Evolutionary conservation across 306 rosid genomes (phyloP), one percentile per base, ranked within the genome.

Genomic region (Herpetospermum pedunculosum): DNA sequence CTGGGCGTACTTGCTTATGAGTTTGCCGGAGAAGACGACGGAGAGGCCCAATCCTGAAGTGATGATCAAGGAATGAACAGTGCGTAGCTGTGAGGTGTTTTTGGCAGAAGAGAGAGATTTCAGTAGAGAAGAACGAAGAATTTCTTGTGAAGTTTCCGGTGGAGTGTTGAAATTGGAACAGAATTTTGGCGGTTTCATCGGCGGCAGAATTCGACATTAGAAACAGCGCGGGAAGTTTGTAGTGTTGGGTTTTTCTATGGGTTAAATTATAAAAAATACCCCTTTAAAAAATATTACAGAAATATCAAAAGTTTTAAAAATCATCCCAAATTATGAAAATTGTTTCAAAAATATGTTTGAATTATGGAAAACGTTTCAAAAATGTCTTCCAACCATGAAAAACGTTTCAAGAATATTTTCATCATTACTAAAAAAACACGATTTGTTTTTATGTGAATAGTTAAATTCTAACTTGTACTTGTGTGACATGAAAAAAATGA

Each of bases 1-100:
- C n/a, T 78, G 77, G 16, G 75, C 48, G 44, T 82, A 82, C 19
- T 78, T 82, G 75, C 67, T 54, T 34, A 82, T 82, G 65, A 82
- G 82, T 52, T 81, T 75, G 48, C 82, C 82, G 4, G 80, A 75
- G 58, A 81, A 70, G 77, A 78, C 62, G 26, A 34, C 75, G 32
- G 71, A 59, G 4, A 25, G 67, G 74, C 52, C 57, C 10, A 78
- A 48, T 25, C 85, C 85, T 5, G 77, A 47, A 5, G 59, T 63
- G 71, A 75, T 38, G 48, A 81, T 52, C 64, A 62, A 28, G 1
- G 80, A 75, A 50, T 81, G 82, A 69, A 81, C 65, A 41, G 32
- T 60, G 34, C 77, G 82, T n/a, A 78, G 29, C 50, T 70, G 72
- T 25, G 15, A n/a, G 6, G 10, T 12, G 58, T 38, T 75, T 78